Evolutionary conservation across 352 stramenopile genomes (phyloP).

Genomic region (Phytophthora quininea): DNA sequence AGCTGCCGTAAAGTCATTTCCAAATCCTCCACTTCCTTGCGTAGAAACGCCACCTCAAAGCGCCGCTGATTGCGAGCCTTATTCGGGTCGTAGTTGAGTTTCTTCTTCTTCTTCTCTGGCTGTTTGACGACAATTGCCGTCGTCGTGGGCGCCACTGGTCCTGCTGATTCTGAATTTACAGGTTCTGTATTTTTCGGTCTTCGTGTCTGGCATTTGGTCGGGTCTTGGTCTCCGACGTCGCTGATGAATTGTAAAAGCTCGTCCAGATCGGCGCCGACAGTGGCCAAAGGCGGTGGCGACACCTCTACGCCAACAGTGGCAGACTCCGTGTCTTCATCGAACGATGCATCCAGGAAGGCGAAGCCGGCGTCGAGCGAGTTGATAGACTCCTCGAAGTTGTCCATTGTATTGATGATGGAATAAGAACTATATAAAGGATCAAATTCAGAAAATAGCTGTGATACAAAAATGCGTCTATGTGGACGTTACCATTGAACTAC

Average conservation of each 20-base stretch:
- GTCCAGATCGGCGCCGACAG: neutral
- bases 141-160: neutral
- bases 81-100: slow-evolving; percentile 31
- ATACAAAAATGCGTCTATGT: too few relatives aligned
- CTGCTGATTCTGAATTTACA: neutral
- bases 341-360: slow-evolving; percentile 32
- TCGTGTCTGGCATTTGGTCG: neutral
- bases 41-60: slow-evolving; percentile 25
- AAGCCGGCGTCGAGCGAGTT: slow-evolving; percentile 25
- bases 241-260: neutral
- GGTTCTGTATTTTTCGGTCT: neutral
- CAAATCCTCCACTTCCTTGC: slow-evolving; percentile 20
- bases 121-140: slow-evolving; percentile 1
- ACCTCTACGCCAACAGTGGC: too few relatives aligned
- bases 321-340: slow-evolving; percentile 1
- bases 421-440: too few relatives aligned
- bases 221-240: neutral
- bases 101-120: slow-evolving; percentile 17
- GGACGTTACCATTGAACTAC: too few relatives aligned
- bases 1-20: slow-evolving; percentile 27
- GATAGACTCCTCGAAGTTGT: too few relatives aligned
- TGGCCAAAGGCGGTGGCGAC: neutral
- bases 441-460: too few relatives aligned
- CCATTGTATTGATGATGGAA: too few relatives aligned
- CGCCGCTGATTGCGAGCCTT: slow-evolving; percentile 32